phyloP scores from a whole-genome alignment of 2,329 filamentous ascomycete genomes.

The Talaromyces albobiverticillius region DNA sequence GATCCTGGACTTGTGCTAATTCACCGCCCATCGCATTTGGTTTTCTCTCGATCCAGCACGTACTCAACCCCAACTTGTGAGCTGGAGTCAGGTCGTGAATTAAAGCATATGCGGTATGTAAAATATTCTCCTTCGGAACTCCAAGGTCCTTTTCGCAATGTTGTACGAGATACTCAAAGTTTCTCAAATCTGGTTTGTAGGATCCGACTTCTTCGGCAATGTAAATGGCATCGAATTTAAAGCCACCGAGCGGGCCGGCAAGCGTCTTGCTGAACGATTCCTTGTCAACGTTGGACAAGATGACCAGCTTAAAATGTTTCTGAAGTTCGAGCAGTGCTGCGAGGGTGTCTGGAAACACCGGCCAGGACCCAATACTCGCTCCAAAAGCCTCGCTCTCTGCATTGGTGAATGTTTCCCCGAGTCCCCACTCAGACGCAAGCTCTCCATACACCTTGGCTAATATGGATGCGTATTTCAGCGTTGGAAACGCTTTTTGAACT shows the following conservation, averaged over 20 bases:
- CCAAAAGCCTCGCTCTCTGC: conserved; percentile 5
- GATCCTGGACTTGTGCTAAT: conserved; percentile 5
- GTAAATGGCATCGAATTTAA: conserved; percentile 10
- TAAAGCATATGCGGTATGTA: conserved; percentile 7
- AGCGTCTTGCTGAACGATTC: conserved; percentile 10
- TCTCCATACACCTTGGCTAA: conserved; percentile 8
- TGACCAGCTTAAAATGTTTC: conserved; percentile 9
- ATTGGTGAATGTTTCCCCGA: not conserved
- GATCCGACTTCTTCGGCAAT: conserved; percentile 9
- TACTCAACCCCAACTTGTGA: conserved; percentile 1
- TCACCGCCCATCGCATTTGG: conserved; percentile 5
- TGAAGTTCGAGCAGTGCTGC: conserved; percentile 7
- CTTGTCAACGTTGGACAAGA: conserved; percentile 7
- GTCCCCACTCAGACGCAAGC: conserved; percentile 7
- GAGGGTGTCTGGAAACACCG: conserved; percentile 9
- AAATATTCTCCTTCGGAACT: conserved; percentile 8
- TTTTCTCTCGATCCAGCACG: conserved; percentile 6
- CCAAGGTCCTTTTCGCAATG: not conserved
- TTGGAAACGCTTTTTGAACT: conserved; percentile 6
- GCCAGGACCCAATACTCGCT: conserved; percentile 7
- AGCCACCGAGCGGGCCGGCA: not conserved
- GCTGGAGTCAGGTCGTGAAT: conserved; percentile 6
- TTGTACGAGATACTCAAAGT: conserved; percentile 8
- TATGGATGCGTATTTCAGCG: conserved; percentile 8
- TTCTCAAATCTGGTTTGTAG: conserved; percentile 3